Conservation (phyloP, 2,329 filamentous ascomycete species). For the Acrodontium crateriforme region DNA sequence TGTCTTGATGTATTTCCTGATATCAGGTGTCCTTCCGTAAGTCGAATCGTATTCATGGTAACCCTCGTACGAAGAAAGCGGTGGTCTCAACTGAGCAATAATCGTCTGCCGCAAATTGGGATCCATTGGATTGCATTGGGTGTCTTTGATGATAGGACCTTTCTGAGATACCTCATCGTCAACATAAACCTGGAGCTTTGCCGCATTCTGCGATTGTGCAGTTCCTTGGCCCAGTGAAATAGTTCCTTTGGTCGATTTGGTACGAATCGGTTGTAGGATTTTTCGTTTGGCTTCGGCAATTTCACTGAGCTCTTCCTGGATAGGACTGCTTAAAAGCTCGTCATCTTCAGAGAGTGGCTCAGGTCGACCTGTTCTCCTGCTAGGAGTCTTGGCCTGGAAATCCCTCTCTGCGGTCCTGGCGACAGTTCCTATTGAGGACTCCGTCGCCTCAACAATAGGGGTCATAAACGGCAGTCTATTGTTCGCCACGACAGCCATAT, state of each 20-base stretch:
- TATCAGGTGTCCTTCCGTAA: slow-evolving; percentile 57
- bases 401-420: slow-evolving; percentile 40
- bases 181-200: slow-evolving; percentile 9
- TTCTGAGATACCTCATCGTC: slow-evolving; percentile 36
- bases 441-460: slow-evolving; percentile 89
- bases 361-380: slow-evolving; percentile 38
- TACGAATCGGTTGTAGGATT: slow-evolving; percentile 38
- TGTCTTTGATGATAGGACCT: slow-evolving; percentile 65
- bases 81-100: slow-evolving; percentile 57
- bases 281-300: slow-evolving; percentile 26
- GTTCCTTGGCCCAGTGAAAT: slow-evolving; percentile 21
- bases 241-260: slow-evolving; percentile 33
- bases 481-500: slow-evolving; percentile 67
- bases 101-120: slow-evolving; percentile 62
- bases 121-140: slow-evolving; percentile 80
- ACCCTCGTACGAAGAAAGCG: slow-evolving; percentile 59
- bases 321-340: slow-evolving; percentile 54
- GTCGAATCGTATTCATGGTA: slow-evolving; percentile 60
- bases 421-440: slow-evolving; percentile 60
- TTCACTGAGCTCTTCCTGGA: slow-evolving; percentile 46
- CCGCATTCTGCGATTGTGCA: slow-evolving; percentile 19
- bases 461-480: slow-evolving; percentile 97
- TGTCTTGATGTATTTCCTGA: slow-evolving; percentile 67
- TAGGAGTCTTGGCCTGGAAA: slow-evolving; percentile 60
- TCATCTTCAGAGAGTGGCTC: slow-evolving; percentile 24